Conservation (phyloP, 371 early-diverging fungal genomes). For the Mortierella polycephala region DNA sequence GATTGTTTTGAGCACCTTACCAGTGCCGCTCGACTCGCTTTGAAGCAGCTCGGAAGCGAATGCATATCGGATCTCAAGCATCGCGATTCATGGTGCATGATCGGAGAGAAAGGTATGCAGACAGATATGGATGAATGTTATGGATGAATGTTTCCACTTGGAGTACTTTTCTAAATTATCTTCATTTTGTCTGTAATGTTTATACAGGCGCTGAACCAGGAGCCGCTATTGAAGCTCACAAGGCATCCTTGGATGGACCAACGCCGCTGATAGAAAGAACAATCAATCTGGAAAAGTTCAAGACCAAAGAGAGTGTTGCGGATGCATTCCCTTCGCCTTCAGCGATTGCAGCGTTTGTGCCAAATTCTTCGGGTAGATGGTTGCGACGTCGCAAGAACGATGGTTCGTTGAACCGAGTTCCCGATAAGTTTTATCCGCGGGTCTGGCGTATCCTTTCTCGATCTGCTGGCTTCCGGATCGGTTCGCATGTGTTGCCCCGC, state of each 20-base stretch:
- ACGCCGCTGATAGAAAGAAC: slow-evolving; percentile 60
- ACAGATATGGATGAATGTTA: too few species aligned
- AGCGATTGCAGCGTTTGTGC: slow-evolving; percentile 64
- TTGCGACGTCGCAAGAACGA: slow-evolving; percentile 83
- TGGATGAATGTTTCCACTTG: too few species aligned
- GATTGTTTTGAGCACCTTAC: slow-evolving; percentile 78
- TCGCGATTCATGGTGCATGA: slow-evolving; percentile 86
- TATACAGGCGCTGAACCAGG: slow-evolving; percentile 30
- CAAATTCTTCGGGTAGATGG: slow-evolving; percentile 79
- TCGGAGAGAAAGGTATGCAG: slow-evolving; percentile 72
- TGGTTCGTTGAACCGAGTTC: slow-evolving; percentile 87
- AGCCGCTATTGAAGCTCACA: slow-evolving; percentile 57
- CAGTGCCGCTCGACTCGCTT: slow-evolving; percentile 62
- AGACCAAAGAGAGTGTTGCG: slow-evolving; percentile 37
- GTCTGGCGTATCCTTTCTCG: slow-evolving; percentile 79
- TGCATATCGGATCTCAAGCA: slow-evolving; percentile 66
- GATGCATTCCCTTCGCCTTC: slow-evolving; percentile 54
- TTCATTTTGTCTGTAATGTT: not conserved
- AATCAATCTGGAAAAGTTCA: slow-evolving; percentile 47
- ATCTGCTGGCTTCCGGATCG: slow-evolving; percentile 67
- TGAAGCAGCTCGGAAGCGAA: slow-evolving; percentile 72
- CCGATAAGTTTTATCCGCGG: slow-evolving; percentile 80
- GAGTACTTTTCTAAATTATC: slow-evolving; percentile 3
- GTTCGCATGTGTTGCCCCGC: slow-evolving; percentile 67
- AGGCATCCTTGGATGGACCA: slow-evolving; percentile 60